phyloP scores from a whole-genome alignment of 2,329 filamentous ascomycete species.

The Aspergillus cejpii region DNA sequence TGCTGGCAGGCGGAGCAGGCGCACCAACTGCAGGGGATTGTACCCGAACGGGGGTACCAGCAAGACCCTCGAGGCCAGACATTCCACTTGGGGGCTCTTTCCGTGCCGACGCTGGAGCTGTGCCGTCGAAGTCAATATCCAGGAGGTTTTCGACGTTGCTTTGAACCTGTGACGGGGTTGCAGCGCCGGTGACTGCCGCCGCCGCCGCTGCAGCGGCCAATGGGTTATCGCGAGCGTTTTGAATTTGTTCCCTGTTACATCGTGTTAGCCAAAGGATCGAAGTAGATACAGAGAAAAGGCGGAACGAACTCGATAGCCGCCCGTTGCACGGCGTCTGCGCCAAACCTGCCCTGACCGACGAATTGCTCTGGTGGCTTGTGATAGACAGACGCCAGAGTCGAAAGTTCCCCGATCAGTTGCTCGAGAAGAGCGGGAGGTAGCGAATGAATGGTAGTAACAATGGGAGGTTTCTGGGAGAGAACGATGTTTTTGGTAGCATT shows the following conservation, averaged over 20 bases:
- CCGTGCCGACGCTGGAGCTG: slow-evolving; percentile 80
- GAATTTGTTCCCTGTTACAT: slow-evolving; percentile 63
- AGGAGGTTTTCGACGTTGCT: slow-evolving; percentile 89
- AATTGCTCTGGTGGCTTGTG: slow-evolving; percentile 99
- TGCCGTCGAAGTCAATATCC: slow-evolving; percentile 93
- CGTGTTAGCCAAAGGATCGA: slow-evolving; percentile 14
- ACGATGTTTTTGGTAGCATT: slow-evolving; percentile 89
- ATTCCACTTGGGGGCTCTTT: slow-evolving; percentile 55
- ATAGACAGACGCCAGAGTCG: slow-evolving; percentile 92
- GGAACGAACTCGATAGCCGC: slow-evolving; percentile 72
- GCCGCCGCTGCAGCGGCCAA: slow-evolving; percentile 76
- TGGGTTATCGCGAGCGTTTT: slow-evolving; percentile 88
- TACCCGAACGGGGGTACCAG: slow-evolving; percentile 51
- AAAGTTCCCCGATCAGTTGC: slow-evolving; percentile 82
- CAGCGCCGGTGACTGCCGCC: slow-evolving; percentile 52
- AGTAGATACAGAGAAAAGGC: background rate
- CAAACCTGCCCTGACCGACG: slow-evolving; percentile 87
- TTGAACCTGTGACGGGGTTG: slow-evolving; percentile 49
- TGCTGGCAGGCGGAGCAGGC: slow-evolving; percentile 31
- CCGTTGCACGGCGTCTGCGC: slow-evolving; percentile 87
- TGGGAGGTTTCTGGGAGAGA: slow-evolving; percentile 87
- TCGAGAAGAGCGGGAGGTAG: slow-evolving; percentile 78
- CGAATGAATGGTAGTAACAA: slow-evolving; percentile 87
- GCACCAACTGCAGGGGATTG: slow-evolving; percentile 39
- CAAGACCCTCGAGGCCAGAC: slow-evolving; percentile 55